phyloP scores from a whole-genome alignment of 1,284 basidiomycete species.

The Singerocomus inundabilis region DNA sequence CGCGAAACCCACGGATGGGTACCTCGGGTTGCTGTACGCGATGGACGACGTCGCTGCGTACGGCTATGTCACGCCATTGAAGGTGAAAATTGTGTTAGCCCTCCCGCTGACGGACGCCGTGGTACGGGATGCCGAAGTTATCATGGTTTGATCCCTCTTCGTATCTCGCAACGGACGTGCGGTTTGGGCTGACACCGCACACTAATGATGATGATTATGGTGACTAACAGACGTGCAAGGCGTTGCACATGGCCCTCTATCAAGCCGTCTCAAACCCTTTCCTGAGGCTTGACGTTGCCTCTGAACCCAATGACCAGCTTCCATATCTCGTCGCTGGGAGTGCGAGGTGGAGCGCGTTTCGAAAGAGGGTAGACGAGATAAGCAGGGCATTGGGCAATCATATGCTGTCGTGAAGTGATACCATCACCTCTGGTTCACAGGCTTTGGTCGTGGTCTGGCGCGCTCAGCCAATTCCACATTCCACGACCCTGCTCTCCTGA shows the following conservation, averaged over 20 bases:
- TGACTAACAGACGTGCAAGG: conserved; percentile 69
- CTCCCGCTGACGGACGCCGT: conserved; percentile 74
- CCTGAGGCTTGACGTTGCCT: conserved; percentile 53
- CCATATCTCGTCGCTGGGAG: conserved; percentile 58
- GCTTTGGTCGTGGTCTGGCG: conserved; percentile 29
- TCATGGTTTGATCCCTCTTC: conserved; percentile 51
- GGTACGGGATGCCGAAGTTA: conserved; percentile 72
- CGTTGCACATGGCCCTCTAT: conserved; percentile 79
- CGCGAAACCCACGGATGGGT: conserved; percentile 66
- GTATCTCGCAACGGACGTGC: background rate
- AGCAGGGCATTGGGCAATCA: conserved; percentile 48
- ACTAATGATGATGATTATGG: background rate
- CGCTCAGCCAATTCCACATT: conserved; percentile 21
- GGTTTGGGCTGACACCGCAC: too few species aligned
- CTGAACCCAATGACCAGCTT: conserved; percentile 51
- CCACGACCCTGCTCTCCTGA: conserved; percentile 15
- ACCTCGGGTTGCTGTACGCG: conserved; percentile 73
- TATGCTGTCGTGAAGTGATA: conserved; percentile 7
- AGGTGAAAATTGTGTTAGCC: conserved; percentile 76
- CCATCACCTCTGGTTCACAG: conserved; percentile 29
- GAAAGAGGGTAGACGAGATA: conserved; percentile 69
- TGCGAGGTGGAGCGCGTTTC: conserved; percentile 67
- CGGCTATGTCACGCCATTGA: conserved; percentile 79
- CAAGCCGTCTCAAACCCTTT: conserved; percentile 77
- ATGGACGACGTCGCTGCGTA: conserved; percentile 84